Evolutionary conservation across 2,329 filamentous ascomycete genomes (phyloP).

Genomic region (Alternaria metachromatica): DNA sequence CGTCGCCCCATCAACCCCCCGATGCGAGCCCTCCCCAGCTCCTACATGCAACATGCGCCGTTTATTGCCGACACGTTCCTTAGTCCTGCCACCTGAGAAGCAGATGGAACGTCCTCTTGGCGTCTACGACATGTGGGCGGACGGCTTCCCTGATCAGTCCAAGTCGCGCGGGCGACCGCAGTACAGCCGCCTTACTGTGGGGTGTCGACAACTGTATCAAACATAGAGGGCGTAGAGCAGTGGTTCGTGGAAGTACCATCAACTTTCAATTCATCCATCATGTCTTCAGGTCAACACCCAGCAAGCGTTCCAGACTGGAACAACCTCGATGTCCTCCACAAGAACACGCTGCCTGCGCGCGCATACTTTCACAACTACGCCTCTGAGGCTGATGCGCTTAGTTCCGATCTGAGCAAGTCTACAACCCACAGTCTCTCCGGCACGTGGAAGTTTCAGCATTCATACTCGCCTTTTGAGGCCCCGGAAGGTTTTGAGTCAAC

Average conservation of each 20-base stretch:
- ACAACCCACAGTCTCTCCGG: conserved; percentile 43
- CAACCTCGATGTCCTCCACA: conserved; percentile 66
- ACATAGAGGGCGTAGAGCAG: neutral
- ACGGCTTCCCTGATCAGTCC: conserved; percentile 28
- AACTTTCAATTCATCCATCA: conserved; percentile 13
- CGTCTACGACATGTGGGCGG: conserved; percentile 17
- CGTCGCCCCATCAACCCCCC: conserved; percentile 19
- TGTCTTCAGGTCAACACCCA: conserved; percentile 32
- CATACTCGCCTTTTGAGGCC: conserved; percentile 46
- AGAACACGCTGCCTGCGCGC: conserved; percentile 64
- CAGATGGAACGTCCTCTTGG: conserved; percentile 17
- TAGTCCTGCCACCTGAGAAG: conserved; percentile 11
- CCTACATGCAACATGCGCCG: conserved; percentile 10
- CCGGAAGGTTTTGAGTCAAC: conserved; percentile 43
- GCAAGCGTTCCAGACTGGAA: conserved; percentile 63
- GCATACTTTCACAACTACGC: conserved; percentile 64
- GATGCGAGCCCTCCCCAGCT: conserved; percentile 8
- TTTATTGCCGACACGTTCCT: conserved; percentile 6
- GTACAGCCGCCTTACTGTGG: conserved; percentile 1
- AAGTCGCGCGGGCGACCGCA: conserved; percentile 7
- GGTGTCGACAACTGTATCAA: conserved; percentile 6
- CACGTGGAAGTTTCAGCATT: conserved; percentile 50
- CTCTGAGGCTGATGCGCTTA: conserved; percentile 58
- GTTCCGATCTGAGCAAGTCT: conserved; percentile 44
- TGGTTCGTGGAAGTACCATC: neutral